Conservation (phyloP, 2,329 filamentous ascomycete genomes). For the Hypomyces perniciosus region DNA sequence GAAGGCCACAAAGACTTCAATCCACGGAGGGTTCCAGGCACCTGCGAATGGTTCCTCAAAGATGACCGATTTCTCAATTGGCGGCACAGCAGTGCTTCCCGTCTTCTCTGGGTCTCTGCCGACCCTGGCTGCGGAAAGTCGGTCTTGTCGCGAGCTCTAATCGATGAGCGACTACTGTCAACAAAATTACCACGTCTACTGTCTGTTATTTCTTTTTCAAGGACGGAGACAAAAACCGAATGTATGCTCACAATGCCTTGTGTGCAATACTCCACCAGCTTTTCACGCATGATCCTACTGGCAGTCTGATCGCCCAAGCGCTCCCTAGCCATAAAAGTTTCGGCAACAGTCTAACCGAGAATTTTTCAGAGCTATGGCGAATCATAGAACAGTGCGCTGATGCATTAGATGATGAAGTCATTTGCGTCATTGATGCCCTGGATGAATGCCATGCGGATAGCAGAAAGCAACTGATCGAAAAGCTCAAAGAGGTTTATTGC, state of each 20-base stretch:
- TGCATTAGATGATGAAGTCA: constrained; percentile 14
- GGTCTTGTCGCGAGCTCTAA: constrained; percentile 13
- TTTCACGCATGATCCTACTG: constrained; percentile 14
- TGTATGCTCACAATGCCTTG: constrained; percentile 16
- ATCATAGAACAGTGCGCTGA: constrained; percentile 9
- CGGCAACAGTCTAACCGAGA: background rate
- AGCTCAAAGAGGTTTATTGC: constrained; percentile 14
- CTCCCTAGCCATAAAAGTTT: constrained; percentile 1
- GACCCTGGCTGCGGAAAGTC: constrained; percentile 31
- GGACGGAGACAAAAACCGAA: constrained; percentile 20
- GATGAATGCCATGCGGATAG: constrained; percentile 24
- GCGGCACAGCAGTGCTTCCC: constrained; percentile 17
- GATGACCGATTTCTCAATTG: constrained; percentile 23
- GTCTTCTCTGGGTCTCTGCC: constrained; percentile 27
- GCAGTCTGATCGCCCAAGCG: constrained; percentile 4
- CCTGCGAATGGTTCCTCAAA: constrained; percentile 29
- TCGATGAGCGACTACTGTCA: constrained; percentile 23
- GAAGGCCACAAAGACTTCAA: constrained; percentile 25
- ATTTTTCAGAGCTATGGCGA: constrained; percentile 10
- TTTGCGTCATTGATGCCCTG: constrained; percentile 27
- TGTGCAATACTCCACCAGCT: constrained; percentile 24
- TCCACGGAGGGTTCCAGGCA: constrained; percentile 21
- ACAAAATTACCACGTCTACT: constrained; percentile 16
- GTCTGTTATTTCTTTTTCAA: constrained; percentile 33
- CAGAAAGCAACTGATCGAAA: constrained; percentile 12